A percentile compares a stretch with the other conserved stretches of the same genome.
Evolutionary conservation across 768 basidiomycete genomes (phyloP).

Genomic region (Pulveroboletus sp.): DNA sequence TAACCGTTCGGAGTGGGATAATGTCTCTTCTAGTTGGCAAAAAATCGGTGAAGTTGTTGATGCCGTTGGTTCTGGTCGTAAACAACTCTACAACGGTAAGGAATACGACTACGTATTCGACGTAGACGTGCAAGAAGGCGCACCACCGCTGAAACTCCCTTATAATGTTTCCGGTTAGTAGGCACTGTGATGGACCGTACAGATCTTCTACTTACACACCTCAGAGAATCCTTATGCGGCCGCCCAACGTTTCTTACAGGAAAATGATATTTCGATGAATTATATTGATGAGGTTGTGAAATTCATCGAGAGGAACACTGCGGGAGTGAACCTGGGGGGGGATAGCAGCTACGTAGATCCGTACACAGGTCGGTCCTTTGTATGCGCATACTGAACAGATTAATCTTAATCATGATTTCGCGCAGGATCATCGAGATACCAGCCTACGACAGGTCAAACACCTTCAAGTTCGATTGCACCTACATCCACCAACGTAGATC

Average conservation of each 20-base stretch:
- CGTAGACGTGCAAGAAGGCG: constrained; percentile 92
- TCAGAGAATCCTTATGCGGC: constrained; percentile 89
- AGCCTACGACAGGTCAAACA: constrained; percentile 37
- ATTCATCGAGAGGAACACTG: constrained; percentile 92
- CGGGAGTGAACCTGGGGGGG: constrained; percentile 67
- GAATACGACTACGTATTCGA: constrained; percentile 99
- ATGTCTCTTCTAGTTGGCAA: constrained; percentile 66
- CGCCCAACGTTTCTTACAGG: constrained; percentile 83
- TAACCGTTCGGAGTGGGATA: constrained; percentile 71
- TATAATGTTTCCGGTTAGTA: constrained; percentile 81
- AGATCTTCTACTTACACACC: constrained; percentile 1
- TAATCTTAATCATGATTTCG: neutral
- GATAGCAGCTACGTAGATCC: constrained; percentile 77
- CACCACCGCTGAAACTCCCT: constrained; percentile 89
- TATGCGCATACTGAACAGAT: neutral
- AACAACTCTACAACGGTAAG: constrained; percentile 87
- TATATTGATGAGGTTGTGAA: constrained; percentile 89
- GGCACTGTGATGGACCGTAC: neutral
- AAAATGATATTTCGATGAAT: constrained; percentile 75
- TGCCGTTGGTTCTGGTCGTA: constrained; percentile 85
- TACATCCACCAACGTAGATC: constrained; percentile 52
- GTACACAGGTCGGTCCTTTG: constrained; percentile 64
- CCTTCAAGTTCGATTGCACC: constrained; percentile 27
- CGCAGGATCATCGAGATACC: constrained; percentile 65
- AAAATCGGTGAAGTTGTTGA: constrained; percentile 97